Evolutionary conservation across 2,329 filamentous ascomycete species (phyloP).

Genomic region (Eurotiales sp.): DNA sequence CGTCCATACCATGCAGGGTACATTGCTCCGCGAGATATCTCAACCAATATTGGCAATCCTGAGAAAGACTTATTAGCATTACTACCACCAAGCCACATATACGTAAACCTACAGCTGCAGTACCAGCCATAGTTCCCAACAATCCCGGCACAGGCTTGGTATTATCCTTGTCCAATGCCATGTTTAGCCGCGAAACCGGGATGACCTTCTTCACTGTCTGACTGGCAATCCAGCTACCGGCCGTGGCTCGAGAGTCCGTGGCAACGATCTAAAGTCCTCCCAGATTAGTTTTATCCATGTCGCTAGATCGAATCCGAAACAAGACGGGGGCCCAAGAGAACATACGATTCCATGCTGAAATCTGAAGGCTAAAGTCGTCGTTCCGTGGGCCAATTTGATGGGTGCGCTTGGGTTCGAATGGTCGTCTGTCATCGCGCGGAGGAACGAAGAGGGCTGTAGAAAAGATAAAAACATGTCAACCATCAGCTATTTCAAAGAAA

Average conservation of each 20-base stretch:
- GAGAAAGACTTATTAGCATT: background rate
- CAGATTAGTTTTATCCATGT: background rate
- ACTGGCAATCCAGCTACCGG: constrained; percentile 98
- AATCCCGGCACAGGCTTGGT: constrained; percentile 48
- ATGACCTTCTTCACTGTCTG: constrained; percentile 99
- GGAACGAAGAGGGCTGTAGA: constrained; percentile 78
- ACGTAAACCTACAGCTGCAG: constrained; percentile 67
- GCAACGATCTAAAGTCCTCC: constrained; percentile 66
- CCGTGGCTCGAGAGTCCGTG: constrained; percentile 94
- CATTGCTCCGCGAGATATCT: constrained; percentile 99
- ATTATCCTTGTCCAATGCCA: constrained; percentile 34
- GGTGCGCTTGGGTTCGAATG: constrained; percentile 93
- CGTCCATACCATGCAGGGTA: constrained; percentile 69
- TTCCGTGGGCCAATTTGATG: constrained; percentile 99
- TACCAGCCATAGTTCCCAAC: constrained; percentile 96
- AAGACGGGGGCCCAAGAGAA: background rate
- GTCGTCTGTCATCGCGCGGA: constrained; percentile 96
- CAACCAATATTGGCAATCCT: constrained; percentile 99
- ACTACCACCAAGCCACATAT: background rate
- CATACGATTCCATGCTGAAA: constrained; percentile 86
- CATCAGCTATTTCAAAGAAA: background rate
- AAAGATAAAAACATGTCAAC: background rate
- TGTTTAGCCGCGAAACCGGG: constrained; percentile 39
- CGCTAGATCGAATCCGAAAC: too few relatives aligned
- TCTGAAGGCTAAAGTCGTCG: constrained; percentile 94